phyloP scores from a whole-genome alignment of 2,329 filamentous ascomycete species.

The Chaetomium sp. region DNA sequence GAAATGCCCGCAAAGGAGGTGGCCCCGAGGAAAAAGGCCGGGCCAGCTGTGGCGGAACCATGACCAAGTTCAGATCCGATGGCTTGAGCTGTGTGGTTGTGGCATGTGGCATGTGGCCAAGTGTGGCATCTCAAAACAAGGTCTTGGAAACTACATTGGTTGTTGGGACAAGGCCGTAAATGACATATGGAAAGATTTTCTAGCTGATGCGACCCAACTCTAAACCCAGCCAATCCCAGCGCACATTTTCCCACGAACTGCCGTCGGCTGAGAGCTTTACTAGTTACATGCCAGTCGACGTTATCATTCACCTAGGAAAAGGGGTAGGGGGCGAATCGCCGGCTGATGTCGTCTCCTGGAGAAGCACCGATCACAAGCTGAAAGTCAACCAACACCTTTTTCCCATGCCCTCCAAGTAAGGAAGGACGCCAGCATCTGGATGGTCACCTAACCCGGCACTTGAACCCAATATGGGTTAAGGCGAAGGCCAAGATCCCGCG shows the following conservation, averaged over 20 bases:
- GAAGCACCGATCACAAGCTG: not conserved
- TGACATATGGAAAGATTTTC: not conserved
- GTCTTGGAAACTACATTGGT: not conserved
- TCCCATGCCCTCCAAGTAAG: not conserved
- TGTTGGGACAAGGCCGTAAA: too few relatives aligned
- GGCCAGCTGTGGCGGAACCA: slow-evolving; percentile 2
- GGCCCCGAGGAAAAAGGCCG: not conserved
- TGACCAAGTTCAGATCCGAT: not conserved
- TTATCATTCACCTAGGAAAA: not conserved
- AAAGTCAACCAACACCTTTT: not conserved
- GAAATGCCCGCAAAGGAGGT: not conserved
- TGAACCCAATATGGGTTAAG: not conserved
- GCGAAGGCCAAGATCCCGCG: not conserved
- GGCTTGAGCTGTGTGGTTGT: too few relatives aligned
- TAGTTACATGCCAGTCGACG: not conserved
- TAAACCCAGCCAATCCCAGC: not conserved
- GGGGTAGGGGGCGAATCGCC: not conserved
- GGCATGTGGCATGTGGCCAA: not conserved
- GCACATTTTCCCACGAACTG: not conserved
- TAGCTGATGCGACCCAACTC: not conserved
- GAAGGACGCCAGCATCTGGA: not conserved
- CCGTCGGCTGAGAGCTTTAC: not conserved
- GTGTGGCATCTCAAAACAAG: not conserved
- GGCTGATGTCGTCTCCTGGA: not conserved
- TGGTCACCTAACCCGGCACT: slow-evolving; percentile 10